A percentile compares a stretch with the other conserved stretches of the same genome.
phyloP scores from a whole-genome alignment of 208 protist genomes.

The Eutreptiella sp. region DNA sequence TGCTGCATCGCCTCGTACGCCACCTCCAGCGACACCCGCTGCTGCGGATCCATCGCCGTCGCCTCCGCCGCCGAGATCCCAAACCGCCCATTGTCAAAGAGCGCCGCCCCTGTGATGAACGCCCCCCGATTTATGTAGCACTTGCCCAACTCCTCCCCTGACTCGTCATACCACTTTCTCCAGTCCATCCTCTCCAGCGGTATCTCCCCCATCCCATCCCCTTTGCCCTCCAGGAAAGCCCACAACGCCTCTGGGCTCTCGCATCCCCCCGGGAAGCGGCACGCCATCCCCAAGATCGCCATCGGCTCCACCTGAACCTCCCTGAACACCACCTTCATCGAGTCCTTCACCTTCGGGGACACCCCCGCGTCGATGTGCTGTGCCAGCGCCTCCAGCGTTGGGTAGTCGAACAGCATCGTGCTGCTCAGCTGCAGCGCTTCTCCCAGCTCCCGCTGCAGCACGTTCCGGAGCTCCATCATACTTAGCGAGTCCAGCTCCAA shows the following conservation, averaged over 20 bases:
- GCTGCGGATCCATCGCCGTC: conserved; percentile 32
- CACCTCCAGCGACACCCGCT: conserved; percentile 27
- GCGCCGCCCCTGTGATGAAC: too few species aligned
- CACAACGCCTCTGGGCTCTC: conserved; percentile 7
- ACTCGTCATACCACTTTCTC: too few species aligned
- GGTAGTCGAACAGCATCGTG: too few species aligned
- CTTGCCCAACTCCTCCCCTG: too few species aligned
- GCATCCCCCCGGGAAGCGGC: conserved; percentile 15
- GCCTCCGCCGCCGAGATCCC: conserved; percentile 25
- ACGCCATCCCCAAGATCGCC: conserved; percentile 25
- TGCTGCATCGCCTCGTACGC: conserved; percentile 23
- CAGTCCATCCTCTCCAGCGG: background rate
- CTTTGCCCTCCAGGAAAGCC: background rate
- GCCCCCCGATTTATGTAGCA: too few species aligned
- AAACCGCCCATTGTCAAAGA: conserved; percentile 36
- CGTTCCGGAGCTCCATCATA: too few species aligned
- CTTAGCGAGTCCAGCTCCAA: too few species aligned
- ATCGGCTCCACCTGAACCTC: background rate
- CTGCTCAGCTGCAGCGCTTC: too few species aligned
- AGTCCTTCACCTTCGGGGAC: conserved; percentile 38
- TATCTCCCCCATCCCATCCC: background rate
- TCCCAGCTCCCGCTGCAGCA: too few species aligned
- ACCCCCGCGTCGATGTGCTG: conserved; percentile 34
- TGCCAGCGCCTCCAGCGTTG: too few species aligned
- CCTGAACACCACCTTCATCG: conserved; percentile 32